Evolutionary conservation across 257 asterid genomes (phyloP).

Genomic region (Forsythia suspensa): DNA sequence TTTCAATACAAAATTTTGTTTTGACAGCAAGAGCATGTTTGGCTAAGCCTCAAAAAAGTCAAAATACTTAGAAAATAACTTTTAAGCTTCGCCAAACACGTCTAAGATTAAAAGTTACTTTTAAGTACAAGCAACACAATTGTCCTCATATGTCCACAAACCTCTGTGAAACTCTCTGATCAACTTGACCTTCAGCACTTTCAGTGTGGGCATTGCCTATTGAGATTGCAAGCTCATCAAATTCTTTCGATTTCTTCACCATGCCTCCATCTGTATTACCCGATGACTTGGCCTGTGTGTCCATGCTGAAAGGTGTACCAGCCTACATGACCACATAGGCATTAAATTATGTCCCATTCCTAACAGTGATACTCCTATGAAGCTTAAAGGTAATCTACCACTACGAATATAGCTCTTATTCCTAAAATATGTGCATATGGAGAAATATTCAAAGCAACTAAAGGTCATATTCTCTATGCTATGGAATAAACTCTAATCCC

Average conservation of each 20-base stretch:
- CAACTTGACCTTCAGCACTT: conserved; percentile 58
- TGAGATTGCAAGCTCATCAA: conserved; percentile 83
- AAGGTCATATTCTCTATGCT: background rate
- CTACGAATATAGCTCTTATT: background rate
- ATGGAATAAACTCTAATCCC: background rate
- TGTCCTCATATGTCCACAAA: conserved; percentile 31
- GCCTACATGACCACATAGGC: conserved; percentile 43
- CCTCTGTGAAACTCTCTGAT: conserved; percentile 71
- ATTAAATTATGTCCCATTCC: conserved; percentile 13
- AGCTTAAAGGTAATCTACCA: background rate
- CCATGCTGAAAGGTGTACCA: conserved; percentile 61
- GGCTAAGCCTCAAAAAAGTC: background rate
- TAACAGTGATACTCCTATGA: background rate
- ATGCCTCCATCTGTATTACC: conserved; percentile 61
- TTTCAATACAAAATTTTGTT: too few species aligned
- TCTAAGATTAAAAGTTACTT: background rate
- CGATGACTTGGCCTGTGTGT: conserved; percentile 57
- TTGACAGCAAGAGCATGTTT: background rate
- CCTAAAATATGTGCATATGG: background rate
- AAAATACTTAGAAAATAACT: background rate
- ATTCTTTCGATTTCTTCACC: conserved; percentile 68
- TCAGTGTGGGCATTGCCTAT: conserved; percentile 65
- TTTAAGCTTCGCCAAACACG: background rate
- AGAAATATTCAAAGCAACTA: background rate
- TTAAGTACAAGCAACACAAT: conserved; percentile 1